Percentiles rank a stretch among this genome's conserved stretches.
Evolutionary conservation across 768 basidiomycete genomes (phyloP).

Genomic region (Lentinula sp.): DNA sequence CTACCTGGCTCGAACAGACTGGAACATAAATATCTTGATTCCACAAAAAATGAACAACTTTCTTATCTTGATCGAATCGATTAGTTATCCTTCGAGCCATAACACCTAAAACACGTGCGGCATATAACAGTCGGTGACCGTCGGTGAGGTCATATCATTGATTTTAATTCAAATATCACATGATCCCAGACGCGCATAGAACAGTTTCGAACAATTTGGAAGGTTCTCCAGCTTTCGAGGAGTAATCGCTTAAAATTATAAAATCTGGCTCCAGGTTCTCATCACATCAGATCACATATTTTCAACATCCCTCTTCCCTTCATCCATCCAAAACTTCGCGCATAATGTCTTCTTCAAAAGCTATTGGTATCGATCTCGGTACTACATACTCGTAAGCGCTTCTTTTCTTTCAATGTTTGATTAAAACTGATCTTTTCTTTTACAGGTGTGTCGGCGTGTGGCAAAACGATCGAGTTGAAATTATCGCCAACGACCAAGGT

Average conservation of each 20-base stretch:
- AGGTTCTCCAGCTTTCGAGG: background rate
- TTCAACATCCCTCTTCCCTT: background rate
- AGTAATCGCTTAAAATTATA: background rate
- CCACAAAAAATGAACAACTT: no score
- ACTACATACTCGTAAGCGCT: slow-evolving; percentile 49
- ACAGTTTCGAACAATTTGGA: background rate
- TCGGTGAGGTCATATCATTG: background rate
- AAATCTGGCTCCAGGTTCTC: background rate
- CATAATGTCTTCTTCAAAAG: slow-evolving; percentile 10
- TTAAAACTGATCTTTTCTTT: background rate
- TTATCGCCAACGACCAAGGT: slow-evolving; percentile 89
- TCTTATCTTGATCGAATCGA: no score
- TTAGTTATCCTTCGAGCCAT: no score
- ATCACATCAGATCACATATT: background rate
- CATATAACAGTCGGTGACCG: background rate
- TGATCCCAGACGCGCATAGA: background rate
- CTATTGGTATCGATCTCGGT: slow-evolving; percentile 68
- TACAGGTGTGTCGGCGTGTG: slow-evolving; percentile 5
- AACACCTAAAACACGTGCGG: no score
- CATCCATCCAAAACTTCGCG: background rate
- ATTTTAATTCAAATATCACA: background rate
- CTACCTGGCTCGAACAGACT: no score
- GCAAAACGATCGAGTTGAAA: slow-evolving; percentile 44
- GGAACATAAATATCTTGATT: no score
- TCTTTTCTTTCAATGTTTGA: slow-evolving; percentile 49